phyloP scores from a whole-genome alignment of 371 early-diverging fungal species.

The Mortierella sp. region DNA sequence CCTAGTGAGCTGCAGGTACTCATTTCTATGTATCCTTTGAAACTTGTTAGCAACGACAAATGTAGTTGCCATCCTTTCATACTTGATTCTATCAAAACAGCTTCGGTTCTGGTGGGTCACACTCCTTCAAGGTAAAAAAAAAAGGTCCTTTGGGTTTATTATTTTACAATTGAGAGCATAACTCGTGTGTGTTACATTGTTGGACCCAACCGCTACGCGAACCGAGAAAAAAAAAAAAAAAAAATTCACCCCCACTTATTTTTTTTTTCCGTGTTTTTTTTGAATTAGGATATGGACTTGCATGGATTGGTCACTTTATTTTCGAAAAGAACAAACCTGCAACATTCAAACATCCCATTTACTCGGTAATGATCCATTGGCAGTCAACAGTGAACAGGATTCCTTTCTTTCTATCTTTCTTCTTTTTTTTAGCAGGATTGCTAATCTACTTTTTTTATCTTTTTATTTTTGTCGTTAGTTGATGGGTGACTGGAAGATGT shows the following conservation, averaged over 20 bases:
- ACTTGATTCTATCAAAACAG: conserved; percentile 27
- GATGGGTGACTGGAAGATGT: conserved; percentile 73
- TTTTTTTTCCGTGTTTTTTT: too few relatives aligned
- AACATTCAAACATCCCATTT: conserved; percentile 76
- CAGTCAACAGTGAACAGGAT: too few relatives aligned
- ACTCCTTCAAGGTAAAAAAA: conserved; percentile 30
- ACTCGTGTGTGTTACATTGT: not conserved
- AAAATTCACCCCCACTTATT: not conserved
- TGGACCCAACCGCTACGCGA: not conserved
- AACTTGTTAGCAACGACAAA: conserved; percentile 45
- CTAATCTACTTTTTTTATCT: not conserved
- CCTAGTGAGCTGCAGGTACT: too few relatives aligned
- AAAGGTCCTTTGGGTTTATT: not conserved
- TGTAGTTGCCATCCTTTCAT: conserved; percentile 29
- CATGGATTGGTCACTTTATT: conserved; percentile 79
- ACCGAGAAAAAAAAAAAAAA: not conserved
- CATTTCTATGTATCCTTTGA: too few relatives aligned
- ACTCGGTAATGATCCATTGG: too few relatives aligned
- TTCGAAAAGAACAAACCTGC: conserved; percentile 79
- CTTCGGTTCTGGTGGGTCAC: conserved; percentile 45
- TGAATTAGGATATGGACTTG: conserved; percentile 66
- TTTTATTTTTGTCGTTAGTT: too few relatives aligned
- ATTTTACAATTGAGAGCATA: not conserved
- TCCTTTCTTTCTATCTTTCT: too few relatives aligned
- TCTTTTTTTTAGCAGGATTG: not conserved